Conservation (phyloP, 2,329 filamentous ascomycete genomes). For the Fusarium illudens region DNA sequence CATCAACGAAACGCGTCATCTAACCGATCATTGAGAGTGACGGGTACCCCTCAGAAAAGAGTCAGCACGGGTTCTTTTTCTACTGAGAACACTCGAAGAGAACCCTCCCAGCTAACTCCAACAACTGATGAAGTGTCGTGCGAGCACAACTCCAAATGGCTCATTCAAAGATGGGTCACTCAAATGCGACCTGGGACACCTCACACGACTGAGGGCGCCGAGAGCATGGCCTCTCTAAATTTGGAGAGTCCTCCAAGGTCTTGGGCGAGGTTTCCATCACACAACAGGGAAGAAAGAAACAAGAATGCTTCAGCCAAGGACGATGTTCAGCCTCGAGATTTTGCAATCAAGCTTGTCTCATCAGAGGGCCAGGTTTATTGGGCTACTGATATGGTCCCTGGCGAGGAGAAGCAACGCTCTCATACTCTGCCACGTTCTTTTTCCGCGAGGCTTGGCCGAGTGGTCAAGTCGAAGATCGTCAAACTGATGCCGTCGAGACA, state of each 20-base stretch:
- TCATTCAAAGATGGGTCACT: conserved; percentile 33
- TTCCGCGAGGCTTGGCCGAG: conserved; percentile 44
- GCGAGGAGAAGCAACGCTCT: not conserved
- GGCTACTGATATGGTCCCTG: conserved; percentile 38
- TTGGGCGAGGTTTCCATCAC: conserved; percentile 49
- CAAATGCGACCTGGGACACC: conserved; percentile 21
- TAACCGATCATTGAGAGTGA: conserved; percentile 3
- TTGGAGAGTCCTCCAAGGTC: conserved; percentile 39
- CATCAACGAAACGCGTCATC: not conserved
- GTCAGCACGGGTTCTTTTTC: conserved; percentile 3
- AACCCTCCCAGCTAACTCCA: conserved; percentile 21
- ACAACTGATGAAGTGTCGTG: conserved; percentile 22
- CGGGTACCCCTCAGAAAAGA: not conserved
- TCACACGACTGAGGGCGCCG: not conserved
- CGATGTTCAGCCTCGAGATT: conserved; percentile 42
- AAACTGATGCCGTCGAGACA: conserved; percentile 9
- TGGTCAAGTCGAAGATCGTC: conserved; percentile 33
- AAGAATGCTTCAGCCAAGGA: conserved; percentile 37
- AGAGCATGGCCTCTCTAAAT: not conserved
- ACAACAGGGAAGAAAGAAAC: conserved; percentile 43
- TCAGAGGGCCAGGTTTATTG: conserved; percentile 35
- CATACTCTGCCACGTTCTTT: conserved; percentile 36
- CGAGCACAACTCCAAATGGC: conserved; percentile 19
- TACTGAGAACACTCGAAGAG: not conserved
- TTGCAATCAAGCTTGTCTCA: conserved; percentile 38